A percentile compares a stretch with the other conserved stretches of the same genome.
These are phyloP conservation scores for Haplosporangium gracile DNA, from an alignment of 192 early-diverging fungal genomes.

Conservation along the genomic window DNA sequence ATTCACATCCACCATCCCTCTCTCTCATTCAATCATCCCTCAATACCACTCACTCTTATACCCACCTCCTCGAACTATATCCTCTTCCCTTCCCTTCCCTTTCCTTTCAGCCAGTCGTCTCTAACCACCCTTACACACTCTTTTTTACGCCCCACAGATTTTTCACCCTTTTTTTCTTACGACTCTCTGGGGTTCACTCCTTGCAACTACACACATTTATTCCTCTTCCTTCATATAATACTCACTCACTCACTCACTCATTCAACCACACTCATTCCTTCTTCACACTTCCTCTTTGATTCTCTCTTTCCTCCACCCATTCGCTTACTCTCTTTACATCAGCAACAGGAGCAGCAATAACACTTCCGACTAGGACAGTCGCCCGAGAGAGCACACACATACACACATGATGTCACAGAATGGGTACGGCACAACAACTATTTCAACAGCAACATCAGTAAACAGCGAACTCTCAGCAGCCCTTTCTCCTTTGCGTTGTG, in stretches of 20 bases:
- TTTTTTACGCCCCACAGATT: neutral
- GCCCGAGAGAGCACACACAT: neutral
- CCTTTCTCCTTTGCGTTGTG: neutral
- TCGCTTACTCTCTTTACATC: neutral
- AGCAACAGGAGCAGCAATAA: neutral
- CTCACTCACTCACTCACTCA: neutral
- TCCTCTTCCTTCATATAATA: neutral
- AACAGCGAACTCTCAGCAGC: no score
- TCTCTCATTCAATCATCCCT: neutral
- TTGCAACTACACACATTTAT: neutral
- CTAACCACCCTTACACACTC: neutral
- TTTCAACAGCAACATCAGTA: neutral
- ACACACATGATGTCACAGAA: constrained; percentile 42
- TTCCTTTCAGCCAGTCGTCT: neutral
- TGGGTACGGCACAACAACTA: constrained; percentile 16
- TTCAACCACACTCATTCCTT: no score
- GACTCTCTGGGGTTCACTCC: neutral
- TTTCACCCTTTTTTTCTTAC: neutral
- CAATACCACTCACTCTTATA: neutral
- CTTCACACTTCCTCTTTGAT: neutral
- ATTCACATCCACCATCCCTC: neutral
- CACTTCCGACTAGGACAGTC: neutral
- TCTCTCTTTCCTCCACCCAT: neutral
- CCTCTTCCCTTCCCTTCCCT: neutral
- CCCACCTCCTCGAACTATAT: neutral